phyloP scores from a whole-genome alignment of 805 yeast genomes.

The Metschnikowia rubicola region DNA sequence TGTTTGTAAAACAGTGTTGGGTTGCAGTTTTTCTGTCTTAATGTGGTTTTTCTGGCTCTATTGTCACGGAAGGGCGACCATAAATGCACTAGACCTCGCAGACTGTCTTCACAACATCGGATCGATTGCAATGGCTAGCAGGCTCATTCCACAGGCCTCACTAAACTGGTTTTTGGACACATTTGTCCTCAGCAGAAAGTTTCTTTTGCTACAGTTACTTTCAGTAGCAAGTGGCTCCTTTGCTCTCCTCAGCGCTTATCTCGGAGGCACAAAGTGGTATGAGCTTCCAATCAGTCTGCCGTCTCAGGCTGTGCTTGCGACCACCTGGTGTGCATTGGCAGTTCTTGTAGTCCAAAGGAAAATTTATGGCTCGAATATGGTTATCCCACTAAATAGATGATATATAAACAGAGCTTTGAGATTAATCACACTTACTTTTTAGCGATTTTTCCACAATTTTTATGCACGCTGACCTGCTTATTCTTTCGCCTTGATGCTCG shows the following conservation, averaged over 20 bases:
- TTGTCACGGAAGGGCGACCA: slow-evolving; percentile 7
- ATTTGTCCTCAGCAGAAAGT: slow-evolving; percentile 2
- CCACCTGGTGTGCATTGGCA: slow-evolving; percentile 1
- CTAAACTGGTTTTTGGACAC: slow-evolving; percentile 15
- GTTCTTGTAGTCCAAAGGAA: slow-evolving; percentile 6
- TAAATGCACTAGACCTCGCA: slow-evolving; percentile 15
- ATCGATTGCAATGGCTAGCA: slow-evolving; percentile 7
- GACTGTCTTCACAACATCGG: slow-evolving; percentile 14
- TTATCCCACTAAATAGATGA: no score
- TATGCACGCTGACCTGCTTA: no score
- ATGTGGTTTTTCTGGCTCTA: slow-evolving; percentile 2
- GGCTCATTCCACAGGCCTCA: slow-evolving; percentile 16
- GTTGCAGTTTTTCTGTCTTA: not conserved
- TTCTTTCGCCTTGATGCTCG: no score
- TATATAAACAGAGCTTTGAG: no score
- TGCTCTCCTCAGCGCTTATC: not conserved
- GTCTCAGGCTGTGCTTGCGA: slow-evolving; percentile 1
- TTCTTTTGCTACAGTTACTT: slow-evolving; percentile 1
- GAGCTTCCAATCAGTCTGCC: slow-evolving; percentile 11
- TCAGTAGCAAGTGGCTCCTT: not conserved
- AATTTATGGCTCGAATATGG: not conserved
- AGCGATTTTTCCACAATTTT: no score
- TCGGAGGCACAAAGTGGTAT: slow-evolving; percentile 3
- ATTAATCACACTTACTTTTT: no score
- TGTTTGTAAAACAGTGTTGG: slow-evolving; percentile 9